phyloP scores from a whole-genome alignment of 225 moss, liverwort and hornwort genomes.

The Straminergon stramineum region DNA sequence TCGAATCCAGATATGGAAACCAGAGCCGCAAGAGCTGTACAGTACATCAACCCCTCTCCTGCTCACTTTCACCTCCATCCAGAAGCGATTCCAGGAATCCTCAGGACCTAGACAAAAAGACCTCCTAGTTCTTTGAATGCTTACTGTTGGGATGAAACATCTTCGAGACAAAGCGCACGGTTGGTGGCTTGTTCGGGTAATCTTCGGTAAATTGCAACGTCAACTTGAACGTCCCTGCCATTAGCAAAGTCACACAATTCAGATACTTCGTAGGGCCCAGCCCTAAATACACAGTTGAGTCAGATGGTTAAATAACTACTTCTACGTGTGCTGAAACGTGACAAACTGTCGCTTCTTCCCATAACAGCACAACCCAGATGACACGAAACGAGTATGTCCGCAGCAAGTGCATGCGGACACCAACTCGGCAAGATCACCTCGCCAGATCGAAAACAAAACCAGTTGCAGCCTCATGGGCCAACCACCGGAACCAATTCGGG shows the following conservation, averaged over 20 bases:
- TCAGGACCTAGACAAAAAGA: background rate
- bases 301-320: background rate
- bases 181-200: conserved; percentile 96
- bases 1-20: background rate
- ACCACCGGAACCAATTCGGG: background rate
- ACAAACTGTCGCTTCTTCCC: background rate
- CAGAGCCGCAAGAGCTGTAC: background rate
- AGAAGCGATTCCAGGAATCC: background rate
- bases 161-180: conserved; percentile 95
- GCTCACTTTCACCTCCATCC: background rate
- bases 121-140: background rate
- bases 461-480: background rate
- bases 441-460: background rate
- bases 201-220: conserved; percentile 96
- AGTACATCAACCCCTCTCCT: background rate
- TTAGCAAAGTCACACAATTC: background rate
- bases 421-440: background rate
- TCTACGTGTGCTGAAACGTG: background rate
- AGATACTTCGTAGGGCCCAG: background rate
- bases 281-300: background rate
- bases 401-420: background rate
- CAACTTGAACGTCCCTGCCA: conserved; percentile 88
- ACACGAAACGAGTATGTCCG: background rate
- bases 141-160: conserved; percentile 99
- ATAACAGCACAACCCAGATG: background rate